These are phyloP conservation scores for Penicillium lagena DNA, from an alignment of 495 filamentous ascomycete species.

Conservation along the genomic window DNA sequence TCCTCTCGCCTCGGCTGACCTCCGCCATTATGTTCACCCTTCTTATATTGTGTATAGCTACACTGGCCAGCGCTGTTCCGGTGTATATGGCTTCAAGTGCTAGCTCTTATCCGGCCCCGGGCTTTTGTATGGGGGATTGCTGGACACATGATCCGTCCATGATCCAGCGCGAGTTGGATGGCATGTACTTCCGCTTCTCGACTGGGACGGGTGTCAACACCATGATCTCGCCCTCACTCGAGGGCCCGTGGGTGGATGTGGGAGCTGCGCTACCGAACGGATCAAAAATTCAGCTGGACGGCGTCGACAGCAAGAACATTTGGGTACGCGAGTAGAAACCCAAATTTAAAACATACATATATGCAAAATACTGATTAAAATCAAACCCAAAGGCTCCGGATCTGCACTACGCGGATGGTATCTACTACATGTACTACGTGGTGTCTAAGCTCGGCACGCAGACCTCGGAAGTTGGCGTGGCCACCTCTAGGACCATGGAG, in stretches of 20 bases:
- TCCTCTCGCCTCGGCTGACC: too few relatives aligned
- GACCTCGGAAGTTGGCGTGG: conserved; percentile 59
- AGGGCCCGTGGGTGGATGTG: conserved; percentile 59
- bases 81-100: not conserved
- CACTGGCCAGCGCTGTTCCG: too few relatives aligned
- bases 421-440: conserved; percentile 70
- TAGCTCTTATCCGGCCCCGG: conserved; percentile 43
- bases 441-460: conserved; percentile 60
- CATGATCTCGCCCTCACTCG: conserved; percentile 48
- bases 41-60: too few relatives aligned
- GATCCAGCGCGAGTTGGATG: conserved; percentile 55
- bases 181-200: conserved; percentile 67
- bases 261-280: conserved; percentile 51
- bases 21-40: too few relatives aligned
- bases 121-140: conserved; percentile 54
- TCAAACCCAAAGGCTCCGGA: conserved; percentile 56
- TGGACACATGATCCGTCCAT: conserved; percentile 58
- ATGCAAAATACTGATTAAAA: not conserved
- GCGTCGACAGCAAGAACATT: conserved; percentile 34
- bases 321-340: conserved; percentile 39
- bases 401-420: conserved; percentile 44
- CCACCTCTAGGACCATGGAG: conserved; percentile 55
- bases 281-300: conserved; percentile 47
- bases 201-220: conserved; percentile 57
- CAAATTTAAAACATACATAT: too few relatives aligned